These are phyloP conservation scores for Penicillium polonicum DNA, from an alignment of 2,329 filamentous ascomycete species.

Conservation along the genomic window DNA sequence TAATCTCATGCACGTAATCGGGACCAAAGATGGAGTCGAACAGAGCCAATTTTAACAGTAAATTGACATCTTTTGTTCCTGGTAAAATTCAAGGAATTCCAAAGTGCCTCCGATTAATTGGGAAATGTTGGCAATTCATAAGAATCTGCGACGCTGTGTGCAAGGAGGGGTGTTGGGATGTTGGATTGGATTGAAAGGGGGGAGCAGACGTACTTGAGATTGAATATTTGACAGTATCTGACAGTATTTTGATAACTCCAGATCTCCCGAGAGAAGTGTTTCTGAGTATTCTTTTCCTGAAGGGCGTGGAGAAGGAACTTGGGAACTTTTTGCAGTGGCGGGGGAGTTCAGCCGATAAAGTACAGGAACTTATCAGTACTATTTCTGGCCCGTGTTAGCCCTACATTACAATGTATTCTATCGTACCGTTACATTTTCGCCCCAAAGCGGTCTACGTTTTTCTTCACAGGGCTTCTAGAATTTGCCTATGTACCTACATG, in stretches of 20 bases:
- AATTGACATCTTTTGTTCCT: background rate
- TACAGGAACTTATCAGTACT: conserved; percentile 10
- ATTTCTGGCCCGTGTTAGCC: background rate
- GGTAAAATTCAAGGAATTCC: background rate
- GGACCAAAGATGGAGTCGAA: background rate
- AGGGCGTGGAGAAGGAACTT: conserved; percentile 4
- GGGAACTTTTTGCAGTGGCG: conserved; percentile 11
- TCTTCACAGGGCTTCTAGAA: background rate
- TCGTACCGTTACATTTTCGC: background rate
- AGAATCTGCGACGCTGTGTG: conserved; percentile 24
- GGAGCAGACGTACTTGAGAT: background rate
- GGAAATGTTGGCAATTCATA: conserved; percentile 7
- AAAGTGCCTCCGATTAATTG: background rate
- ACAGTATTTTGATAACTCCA: background rate
- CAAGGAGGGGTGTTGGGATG: conserved; percentile 19
- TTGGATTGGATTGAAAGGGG: background rate
- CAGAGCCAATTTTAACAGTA: background rate
- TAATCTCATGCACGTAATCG: conserved; percentile 20
- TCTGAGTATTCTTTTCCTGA: background rate
- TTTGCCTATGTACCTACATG: background rate
- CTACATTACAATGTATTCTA: background rate
- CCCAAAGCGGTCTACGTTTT: conserved; percentile 7
- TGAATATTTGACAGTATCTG: background rate
- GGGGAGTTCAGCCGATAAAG: conserved; percentile 7
- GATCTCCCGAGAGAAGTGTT: background rate